Base-by-base conservation (phyloP, 306 rosid genomes). In the Sphenostylis stenocarpa region DNA sequence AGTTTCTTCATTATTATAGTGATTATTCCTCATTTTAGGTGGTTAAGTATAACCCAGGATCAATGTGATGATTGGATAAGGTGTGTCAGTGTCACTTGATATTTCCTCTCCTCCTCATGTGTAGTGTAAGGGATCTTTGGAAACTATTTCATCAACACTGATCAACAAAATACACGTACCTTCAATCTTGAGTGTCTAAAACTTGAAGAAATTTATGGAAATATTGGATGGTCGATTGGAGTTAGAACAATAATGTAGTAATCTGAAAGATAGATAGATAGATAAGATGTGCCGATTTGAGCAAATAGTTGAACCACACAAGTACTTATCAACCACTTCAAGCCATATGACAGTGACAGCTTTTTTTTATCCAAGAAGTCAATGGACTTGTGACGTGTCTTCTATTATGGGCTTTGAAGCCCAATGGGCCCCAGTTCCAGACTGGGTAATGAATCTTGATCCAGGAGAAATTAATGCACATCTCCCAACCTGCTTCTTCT, bases 401-500 rank as follows among this genome's bases (percentile, higher is more conserved):
- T 1, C 16, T 66, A 15, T 76, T 4, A 67, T 58, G 72, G 72
- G 49, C 53, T 63, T 11, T 8, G 4, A 23, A 45, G 72, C 76
- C 80, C 77, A 68, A 58, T 68, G 39, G 65, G 38, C 66, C 76
- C 84, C 72, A 47, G 71, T n/a, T 66, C 45, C 70, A 5, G 52
- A 21, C 41, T 53, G 13, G 69, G 74, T 44, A 24, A 21, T n/a
- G 31, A 20, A 20, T 55, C 52, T 44, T 41, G 76, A 28, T 55
- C 75, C 49, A 67, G 34, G 67, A 77, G 48, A 28, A 36, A n/a
- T n/a, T n/a, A 66, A 76, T 66, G 34, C 56, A 56, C 33, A 12
- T 75, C 61, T 75, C 61, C 49, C 69, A 38, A 60, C 60, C 68
- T 77, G 48, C 60, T 7, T 34, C 15, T 28, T 33, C 57, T 39